phyloP scores from a whole-genome alignment of 352 stramenopile species.

The Pythium folliculosum region DNA sequence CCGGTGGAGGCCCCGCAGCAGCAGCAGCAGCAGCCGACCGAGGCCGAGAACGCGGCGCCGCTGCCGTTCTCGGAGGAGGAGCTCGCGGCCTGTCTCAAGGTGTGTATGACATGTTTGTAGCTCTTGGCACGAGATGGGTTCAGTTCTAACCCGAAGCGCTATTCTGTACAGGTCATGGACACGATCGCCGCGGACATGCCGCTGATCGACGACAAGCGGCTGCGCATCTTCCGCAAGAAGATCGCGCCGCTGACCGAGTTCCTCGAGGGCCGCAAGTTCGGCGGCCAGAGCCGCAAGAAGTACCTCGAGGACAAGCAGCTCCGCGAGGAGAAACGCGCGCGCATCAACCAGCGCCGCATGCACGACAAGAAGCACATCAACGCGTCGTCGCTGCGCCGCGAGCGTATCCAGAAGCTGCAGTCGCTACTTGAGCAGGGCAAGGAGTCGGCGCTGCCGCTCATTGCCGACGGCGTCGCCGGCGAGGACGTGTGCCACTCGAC shows the following conservation, averaged over 20 bases:
- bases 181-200: slow-evolving; percentile 47
- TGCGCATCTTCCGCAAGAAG: slow-evolving; percentile 80
- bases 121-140: slow-evolving; percentile 9
- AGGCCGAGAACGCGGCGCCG: slow-evolving; percentile 28
- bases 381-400: slow-evolving; percentile 85
- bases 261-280: slow-evolving; percentile 86
- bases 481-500: slow-evolving; percentile 65
- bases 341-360: slow-evolving; percentile 85
- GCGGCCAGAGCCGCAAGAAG: slow-evolving; percentile 81
- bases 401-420: slow-evolving; percentile 92
- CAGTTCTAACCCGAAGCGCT: not conserved
- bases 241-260: slow-evolving; percentile 75
- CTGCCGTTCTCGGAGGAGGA: slow-evolving; percentile 80
- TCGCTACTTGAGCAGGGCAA: slow-evolving; percentile 87
- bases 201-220: slow-evolving; percentile 70
- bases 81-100: slow-evolving; percentile 56
- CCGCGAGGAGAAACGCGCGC: slow-evolving; percentile 81
- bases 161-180: slow-evolving; percentile 48
- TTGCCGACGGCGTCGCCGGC: slow-evolving; percentile 90
- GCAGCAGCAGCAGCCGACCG: not conserved
- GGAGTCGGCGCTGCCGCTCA: slow-evolving; percentile 75
- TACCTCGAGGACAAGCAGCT: slow-evolving; percentile 89
- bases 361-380: slow-evolving; percentile 95
- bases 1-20: not conserved
- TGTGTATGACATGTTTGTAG: slow-evolving; percentile 14